These are phyloP conservation scores for Cucumis cinereus DNA, from an alignment of 306 rosid genomes.

Conservation along the genomic window DNA sequence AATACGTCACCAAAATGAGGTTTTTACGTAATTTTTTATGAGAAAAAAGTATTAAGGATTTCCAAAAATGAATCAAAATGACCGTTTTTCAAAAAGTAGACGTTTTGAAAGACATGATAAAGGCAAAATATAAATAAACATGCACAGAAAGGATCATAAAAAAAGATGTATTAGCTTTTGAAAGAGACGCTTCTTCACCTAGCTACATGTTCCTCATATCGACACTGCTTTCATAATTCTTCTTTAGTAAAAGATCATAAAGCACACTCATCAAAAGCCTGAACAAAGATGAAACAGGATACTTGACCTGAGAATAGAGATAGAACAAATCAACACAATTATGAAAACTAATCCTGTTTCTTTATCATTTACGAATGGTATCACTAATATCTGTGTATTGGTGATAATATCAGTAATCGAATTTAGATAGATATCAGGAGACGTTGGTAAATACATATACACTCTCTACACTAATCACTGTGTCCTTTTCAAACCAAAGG, in stretches of 20 bases:
- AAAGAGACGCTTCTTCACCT: background rate
- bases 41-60: too few species aligned
- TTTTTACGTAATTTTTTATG: too few species aligned
- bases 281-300: background rate
- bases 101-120: too few species aligned
- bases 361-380: background rate
- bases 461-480: background rate
- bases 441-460: background rate
- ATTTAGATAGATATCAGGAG: background rate
- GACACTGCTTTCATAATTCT: background rate
- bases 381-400: too few species aligned
- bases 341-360: background rate
- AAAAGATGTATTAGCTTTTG: background rate
- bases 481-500: slow-evolving; percentile 44
- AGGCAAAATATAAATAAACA: too few species aligned
- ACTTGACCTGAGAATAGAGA: background rate
- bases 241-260: background rate
- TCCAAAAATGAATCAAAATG: too few species aligned
- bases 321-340: background rate
- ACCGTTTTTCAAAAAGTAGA: too few species aligned
- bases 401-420: too few species aligned
- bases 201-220: background rate
- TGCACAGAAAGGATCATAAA: too few species aligned
- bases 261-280: background rate
- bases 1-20: too few species aligned